Evolutionary conservation across 2,329 filamentous ascomycete genomes (phyloP).

Genomic region (Raffaelea deltoideospora): DNA sequence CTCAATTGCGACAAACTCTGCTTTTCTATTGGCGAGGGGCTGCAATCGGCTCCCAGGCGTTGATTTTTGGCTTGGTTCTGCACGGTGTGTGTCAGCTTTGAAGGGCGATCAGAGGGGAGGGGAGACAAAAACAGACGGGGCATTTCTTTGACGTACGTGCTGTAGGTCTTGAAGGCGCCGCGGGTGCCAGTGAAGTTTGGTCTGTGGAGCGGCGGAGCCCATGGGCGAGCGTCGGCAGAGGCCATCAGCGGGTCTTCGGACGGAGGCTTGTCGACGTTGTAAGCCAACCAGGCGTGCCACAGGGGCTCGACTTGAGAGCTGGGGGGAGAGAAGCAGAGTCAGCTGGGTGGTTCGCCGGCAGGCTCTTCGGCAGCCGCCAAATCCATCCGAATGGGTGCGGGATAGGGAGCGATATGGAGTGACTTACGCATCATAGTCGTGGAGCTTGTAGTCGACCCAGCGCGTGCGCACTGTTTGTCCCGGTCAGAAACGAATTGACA

Average conservation of each 20-base stretch:
- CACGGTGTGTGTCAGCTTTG: neutral
- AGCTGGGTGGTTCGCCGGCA: neutral
- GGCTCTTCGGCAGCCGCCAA: too few species aligned
- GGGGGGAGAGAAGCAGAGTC: too few species aligned
- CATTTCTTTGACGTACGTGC: too few species aligned
- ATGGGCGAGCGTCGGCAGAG: slow-evolving; percentile 38
- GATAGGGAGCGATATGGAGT: neutral
- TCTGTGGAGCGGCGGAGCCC: slow-evolving; percentile 58
- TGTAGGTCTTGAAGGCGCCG: slow-evolving; percentile 84
- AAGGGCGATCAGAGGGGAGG: neutral
- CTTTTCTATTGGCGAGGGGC: slow-evolving; percentile 13
- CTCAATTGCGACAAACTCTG: neutral
- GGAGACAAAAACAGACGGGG: too few species aligned
- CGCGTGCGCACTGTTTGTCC: slow-evolving; percentile 76
- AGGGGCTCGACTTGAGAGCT: slow-evolving; percentile 81
- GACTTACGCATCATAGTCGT: slow-evolving; percentile 63
- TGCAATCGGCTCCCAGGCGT: slow-evolving; percentile 19
- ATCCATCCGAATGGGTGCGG: too few species aligned
- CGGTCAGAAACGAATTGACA: too few species aligned
- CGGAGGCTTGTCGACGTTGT: slow-evolving; percentile 78
- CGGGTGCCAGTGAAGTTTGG: slow-evolving; percentile 63
- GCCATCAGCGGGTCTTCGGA: slow-evolving; percentile 56
- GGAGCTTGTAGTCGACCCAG: slow-evolving; percentile 93
- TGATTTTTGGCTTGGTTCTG: slow-evolving; percentile 20
- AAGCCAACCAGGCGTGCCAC: slow-evolving; percentile 98